phyloP scores from a whole-genome alignment of 805 yeast genomes.

The Candida broadrunensis region DNA sequence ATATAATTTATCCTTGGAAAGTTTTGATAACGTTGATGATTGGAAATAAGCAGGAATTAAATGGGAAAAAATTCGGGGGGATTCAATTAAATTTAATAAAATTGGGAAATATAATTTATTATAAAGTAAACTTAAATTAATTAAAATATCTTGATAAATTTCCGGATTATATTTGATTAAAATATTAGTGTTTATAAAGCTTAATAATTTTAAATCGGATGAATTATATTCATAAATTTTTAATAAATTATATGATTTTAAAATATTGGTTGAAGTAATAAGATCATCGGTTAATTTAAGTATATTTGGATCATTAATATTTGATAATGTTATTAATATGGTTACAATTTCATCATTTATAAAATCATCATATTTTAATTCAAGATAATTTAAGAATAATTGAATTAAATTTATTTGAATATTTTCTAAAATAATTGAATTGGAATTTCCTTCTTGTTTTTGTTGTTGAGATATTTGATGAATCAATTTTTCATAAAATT shows the following conservation, averaged over 20 bases:
- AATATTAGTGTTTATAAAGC: conserved; percentile 13
- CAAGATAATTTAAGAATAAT: not conserved
- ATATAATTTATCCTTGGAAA: conserved; percentile 21
- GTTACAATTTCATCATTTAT: conserved; percentile 16
- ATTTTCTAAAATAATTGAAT: not conserved
- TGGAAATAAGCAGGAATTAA: conserved; percentile 8
- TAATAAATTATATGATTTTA: conserved; percentile 18
- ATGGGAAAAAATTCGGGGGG: conserved; percentile 12
- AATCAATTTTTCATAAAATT: conserved; percentile 21
- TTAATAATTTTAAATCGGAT: conserved; percentile 18
- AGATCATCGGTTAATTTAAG: conserved; percentile 7
- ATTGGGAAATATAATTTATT: conserved; percentile 21
- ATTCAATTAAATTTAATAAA: conserved; percentile 20
- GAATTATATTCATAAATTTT: conserved; percentile 11
- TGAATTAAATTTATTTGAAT: not conserved
- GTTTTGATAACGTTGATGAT: conserved; percentile 7
- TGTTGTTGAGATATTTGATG: conserved; percentile 4
- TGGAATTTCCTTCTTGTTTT: not conserved
- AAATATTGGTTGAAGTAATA: conserved; percentile 7
- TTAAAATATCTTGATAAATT: conserved; percentile 9
- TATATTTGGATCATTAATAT: conserved; percentile 3
- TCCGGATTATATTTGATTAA: conserved; percentile 8
- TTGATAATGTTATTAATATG: conserved; percentile 18
- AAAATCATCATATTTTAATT: conserved; percentile 5
- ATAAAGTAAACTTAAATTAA: conserved; percentile 9